These are phyloP conservation scores for Arthrinium phaeospermum DNA, from an alignment of 2,329 filamentous ascomycete genomes.

Conservation along the genomic window DNA sequence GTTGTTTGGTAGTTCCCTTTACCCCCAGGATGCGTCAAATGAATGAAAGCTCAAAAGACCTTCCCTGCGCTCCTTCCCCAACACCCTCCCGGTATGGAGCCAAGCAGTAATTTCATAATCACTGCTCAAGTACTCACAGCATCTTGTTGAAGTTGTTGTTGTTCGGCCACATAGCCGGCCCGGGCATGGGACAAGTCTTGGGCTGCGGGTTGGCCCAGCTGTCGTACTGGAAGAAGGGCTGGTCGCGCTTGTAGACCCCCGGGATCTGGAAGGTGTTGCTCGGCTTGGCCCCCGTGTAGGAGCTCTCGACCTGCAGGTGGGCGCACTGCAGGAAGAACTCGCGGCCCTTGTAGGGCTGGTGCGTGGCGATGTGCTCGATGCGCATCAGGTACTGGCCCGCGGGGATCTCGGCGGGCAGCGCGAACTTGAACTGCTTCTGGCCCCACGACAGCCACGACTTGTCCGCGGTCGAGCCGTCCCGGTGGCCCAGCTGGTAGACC, in stretches of 20 bases:
- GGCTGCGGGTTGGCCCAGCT: conserved; percentile 22
- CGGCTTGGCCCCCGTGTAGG: conserved; percentile 30
- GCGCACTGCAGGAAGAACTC: conserved; percentile 49
- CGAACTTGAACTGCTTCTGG: conserved; percentile 49
- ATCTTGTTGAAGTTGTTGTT: conserved; percentile 18
- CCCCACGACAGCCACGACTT: conserved; percentile 41
- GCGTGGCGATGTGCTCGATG: conserved; percentile 18
- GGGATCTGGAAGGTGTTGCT: conserved; percentile 44
- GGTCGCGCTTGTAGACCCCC: conserved; percentile 40
- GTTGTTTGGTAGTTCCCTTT: no score
- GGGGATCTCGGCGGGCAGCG: conserved; percentile 37
- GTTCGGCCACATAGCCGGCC: conserved; percentile 29
- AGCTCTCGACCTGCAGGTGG: conserved; percentile 32
- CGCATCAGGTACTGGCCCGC: conserved; percentile 19
- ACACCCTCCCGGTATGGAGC: no score
- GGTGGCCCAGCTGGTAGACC: conserved; percentile 33
- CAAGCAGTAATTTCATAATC: no score
- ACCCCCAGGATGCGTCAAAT: no score
- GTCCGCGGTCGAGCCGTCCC: conserved; percentile 22
- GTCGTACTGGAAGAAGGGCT: conserved; percentile 37
- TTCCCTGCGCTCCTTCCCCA: no score
- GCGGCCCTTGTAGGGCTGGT: conserved; percentile 41
- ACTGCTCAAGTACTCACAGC: background rate
- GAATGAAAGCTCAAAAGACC: no score
- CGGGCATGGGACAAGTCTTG: conserved; percentile 34